These are phyloP conservation scores for Scleromitrula shiraiana DNA, from an alignment of 2,329 filamentous ascomycete species.

Conservation along the genomic window DNA sequence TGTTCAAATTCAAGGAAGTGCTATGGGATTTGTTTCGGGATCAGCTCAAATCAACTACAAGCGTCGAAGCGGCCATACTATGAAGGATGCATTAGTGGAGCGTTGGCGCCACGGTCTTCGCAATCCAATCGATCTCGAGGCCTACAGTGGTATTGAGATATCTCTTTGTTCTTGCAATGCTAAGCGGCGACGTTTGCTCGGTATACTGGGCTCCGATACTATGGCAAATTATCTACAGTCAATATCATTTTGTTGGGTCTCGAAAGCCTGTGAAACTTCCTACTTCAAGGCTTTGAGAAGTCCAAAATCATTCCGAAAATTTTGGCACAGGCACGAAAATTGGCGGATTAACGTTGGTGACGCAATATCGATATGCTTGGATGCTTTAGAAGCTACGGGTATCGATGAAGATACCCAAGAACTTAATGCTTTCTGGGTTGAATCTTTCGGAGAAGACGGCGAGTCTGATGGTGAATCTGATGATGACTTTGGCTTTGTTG, in stretches of 20 bases:
- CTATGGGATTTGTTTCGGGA: constrained; percentile 9
- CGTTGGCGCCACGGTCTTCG: constrained; percentile 10
- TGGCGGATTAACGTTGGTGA: constrained; percentile 10
- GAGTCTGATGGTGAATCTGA: constrained; percentile 12
- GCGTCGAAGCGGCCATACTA: constrained; percentile 9
- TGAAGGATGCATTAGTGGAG: constrained; percentile 14
- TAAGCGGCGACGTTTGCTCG: constrained; percentile 4
- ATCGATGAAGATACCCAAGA: constrained; percentile 13
- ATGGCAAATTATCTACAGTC: constrained; percentile 12
- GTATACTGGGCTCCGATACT: constrained; percentile 10
- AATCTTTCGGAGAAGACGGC: constrained; percentile 10
- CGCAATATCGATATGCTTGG: constrained; percentile 12
- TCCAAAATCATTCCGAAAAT: constrained; percentile 10
- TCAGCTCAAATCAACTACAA: constrained; percentile 12
- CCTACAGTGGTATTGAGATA: constrained; percentile 11
- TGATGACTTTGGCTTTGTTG: neutral
- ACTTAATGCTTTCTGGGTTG: constrained; percentile 12
- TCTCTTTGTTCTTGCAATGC: constrained; percentile 16
- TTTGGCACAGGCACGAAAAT: constrained; percentile 7
- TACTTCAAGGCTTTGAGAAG: constrained; percentile 6
- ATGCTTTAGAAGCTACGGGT: constrained; percentile 10
- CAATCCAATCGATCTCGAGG: constrained; percentile 13
- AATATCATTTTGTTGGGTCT: neutral
- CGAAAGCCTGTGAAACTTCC: neutral
- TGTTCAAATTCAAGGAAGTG: constrained; percentile 10